Conservation (phyloP, 495 filamentous ascomycete species). For the Penicillium silybi region DNA sequence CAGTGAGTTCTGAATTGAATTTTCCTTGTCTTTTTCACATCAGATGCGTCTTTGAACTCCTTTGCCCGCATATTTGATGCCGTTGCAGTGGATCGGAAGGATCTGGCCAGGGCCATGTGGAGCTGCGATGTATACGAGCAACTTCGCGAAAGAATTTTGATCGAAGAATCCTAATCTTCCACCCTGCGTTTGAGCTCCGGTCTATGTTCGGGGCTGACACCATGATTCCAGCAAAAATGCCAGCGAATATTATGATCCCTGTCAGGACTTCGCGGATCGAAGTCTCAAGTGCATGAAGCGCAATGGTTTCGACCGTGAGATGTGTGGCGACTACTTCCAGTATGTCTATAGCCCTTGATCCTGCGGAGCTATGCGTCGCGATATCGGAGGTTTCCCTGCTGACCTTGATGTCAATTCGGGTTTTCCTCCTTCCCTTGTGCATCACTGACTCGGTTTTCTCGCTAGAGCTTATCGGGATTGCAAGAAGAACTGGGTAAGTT, state of each 20-base stretch:
- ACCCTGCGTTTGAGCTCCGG: background rate
- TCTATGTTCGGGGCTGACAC: slow-evolving; percentile 6
- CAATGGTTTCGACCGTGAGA: slow-evolving; percentile 76
- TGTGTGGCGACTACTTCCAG: slow-evolving; percentile 95
- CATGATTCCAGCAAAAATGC: slow-evolving; percentile 60
- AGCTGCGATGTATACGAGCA: background rate
- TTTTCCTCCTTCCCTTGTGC: background rate
- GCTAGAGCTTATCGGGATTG: slow-evolving; percentile 86
- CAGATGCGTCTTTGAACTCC: background rate
- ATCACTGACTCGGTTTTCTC: background rate
- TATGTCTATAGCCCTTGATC: slow-evolving; percentile 29
- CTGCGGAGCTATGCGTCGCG: background rate
- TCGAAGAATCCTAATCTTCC: background rate
- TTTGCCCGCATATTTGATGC: background rate
- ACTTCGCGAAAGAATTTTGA: background rate
- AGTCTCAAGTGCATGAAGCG: slow-evolving; percentile 84
- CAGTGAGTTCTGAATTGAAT: slow-evolving; percentile 28
- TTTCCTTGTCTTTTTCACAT: background rate
- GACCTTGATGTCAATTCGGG: background rate
- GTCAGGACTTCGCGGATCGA: slow-evolving; percentile 84
- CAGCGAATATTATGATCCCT: slow-evolving; percentile 90
- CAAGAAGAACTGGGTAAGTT: slow-evolving; percentile 86
- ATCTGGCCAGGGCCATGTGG: background rate
- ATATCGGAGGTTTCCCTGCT: background rate
- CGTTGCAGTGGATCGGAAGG: background rate